phyloP scores from a whole-genome alignment of 257 asterid species.

The Leonotis leonurus region DNA sequence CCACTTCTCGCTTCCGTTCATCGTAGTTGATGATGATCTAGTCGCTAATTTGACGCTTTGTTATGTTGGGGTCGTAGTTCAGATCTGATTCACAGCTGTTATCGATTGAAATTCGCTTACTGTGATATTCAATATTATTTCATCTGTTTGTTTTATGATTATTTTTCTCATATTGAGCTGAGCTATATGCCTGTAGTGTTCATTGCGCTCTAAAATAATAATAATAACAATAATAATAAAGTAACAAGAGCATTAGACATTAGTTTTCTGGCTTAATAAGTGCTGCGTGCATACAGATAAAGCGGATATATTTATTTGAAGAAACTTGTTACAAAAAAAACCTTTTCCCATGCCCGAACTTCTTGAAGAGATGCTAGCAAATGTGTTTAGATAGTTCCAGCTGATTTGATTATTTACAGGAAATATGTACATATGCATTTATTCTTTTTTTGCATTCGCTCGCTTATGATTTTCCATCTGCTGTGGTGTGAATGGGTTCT shows the following conservation, averaged over 20 bases:
- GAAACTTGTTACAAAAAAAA: neutral
- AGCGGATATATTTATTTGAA: neutral
- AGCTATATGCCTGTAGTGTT: neutral
- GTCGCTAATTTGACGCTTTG: no score
- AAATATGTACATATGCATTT: no score
- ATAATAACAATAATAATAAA: neutral
- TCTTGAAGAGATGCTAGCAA: neutral
- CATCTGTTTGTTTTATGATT: neutral
- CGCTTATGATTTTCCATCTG: neutral
- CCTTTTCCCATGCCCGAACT: neutral
- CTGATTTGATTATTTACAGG: neutral
- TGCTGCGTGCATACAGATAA: neutral
- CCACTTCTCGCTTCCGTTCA: neutral
- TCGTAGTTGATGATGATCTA: neutral
- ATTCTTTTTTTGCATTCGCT: neutral
- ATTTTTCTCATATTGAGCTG: neutral
- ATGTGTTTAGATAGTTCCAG: neutral
- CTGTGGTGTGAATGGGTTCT: neutral
- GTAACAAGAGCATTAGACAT: neutral
- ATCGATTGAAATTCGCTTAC: no score
- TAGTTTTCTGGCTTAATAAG: neutral
- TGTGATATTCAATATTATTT: neutral
- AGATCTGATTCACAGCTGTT: constrained; percentile 15
- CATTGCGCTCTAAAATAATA: neutral
- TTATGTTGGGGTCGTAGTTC: constrained; percentile 6